Conservation (phyloP, 2,329 filamentous ascomycete species). For the Fusarium poae region DNA sequence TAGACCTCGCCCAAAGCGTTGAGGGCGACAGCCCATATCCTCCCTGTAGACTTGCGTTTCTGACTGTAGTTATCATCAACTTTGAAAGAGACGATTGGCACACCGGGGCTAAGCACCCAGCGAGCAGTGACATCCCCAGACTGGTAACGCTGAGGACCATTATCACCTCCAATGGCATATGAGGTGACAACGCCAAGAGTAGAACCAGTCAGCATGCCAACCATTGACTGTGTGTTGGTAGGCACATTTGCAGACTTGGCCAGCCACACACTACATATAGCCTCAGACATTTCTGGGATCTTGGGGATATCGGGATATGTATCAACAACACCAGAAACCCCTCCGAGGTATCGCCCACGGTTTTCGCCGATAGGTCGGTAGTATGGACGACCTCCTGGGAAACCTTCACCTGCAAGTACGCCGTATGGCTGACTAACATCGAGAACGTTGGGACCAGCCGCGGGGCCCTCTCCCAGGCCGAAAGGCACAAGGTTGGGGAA, state of each 20-base stretch:
- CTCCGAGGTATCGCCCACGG: conserved; percentile 79
- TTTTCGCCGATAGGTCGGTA: conserved; percentile 81
- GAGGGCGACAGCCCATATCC: conserved; percentile 91
- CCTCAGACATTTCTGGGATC: conserved; percentile 76
- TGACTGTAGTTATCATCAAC: conserved; percentile 86
- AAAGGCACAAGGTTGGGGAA: conserved; percentile 80
- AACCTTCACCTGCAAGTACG: conserved; percentile 86
- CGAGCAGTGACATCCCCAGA: conserved; percentile 86
- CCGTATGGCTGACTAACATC: conserved; percentile 90
- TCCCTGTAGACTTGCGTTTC: conserved; percentile 75
- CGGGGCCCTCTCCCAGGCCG: conserved; percentile 82
- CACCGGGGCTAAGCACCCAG: conserved; percentile 92
- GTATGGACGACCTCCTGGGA: conserved; percentile 83
- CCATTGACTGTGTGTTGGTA: conserved; percentile 77
- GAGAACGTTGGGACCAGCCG: conserved; percentile 87
- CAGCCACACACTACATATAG: conserved; percentile 87
- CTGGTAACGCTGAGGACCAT: conserved; percentile 71
- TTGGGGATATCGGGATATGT: conserved; percentile 81
- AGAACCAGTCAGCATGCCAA: conserved; percentile 87
- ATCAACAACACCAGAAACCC: conserved; percentile 70
- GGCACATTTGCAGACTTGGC: conserved; percentile 83
- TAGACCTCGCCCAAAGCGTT: conserved; percentile 95
- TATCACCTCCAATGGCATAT: conserved; percentile 77
- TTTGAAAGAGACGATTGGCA: conserved; percentile 86
- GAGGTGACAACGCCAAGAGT: conserved; percentile 85